These are phyloP conservation scores for Aspergillus spinulosporus DNA, from an alignment of 2,329 filamentous ascomycete genomes.

Conservation along the genomic window DNA sequence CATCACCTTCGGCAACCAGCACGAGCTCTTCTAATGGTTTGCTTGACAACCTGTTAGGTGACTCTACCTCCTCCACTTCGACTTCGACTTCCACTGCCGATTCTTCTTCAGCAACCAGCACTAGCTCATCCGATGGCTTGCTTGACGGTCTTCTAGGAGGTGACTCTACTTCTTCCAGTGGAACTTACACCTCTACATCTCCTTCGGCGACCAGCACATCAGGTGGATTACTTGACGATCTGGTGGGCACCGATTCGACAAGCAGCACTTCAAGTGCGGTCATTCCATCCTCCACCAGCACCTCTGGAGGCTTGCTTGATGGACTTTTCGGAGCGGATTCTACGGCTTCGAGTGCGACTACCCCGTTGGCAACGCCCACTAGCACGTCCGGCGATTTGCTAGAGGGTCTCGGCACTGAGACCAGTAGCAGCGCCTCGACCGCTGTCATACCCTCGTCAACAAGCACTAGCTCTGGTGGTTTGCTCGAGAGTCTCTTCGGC, in stretches of 20 bases:
- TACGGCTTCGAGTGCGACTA: neutral
- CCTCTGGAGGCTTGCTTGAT: neutral
- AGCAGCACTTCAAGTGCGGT: neutral
- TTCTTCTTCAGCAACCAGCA: neutral
- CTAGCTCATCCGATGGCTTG: neutral
- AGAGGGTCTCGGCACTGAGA: neutral
- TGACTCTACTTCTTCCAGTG: constrained; percentile 1
- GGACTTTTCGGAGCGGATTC: neutral
- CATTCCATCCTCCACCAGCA: neutral
- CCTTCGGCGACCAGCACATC: constrained; percentile 8
- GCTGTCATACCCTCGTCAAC: neutral
- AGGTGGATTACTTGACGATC: neutral
- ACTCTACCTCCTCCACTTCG: neutral
- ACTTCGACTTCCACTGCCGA: neutral
- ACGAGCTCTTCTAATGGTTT: neutral
- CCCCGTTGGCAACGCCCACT: neutral
- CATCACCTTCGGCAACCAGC: neutral
- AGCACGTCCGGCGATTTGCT: constrained; percentile 1
- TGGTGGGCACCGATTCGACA: neutral
- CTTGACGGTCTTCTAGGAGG: constrained; percentile 1
- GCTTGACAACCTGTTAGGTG: neutral
- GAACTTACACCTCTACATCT: neutral
- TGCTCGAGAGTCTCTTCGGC: neutral
- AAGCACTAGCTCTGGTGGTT: neutral
- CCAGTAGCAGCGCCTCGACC: neutral